These are phyloP conservation scores for Schizonepeta tenuifolia DNA, from an alignment of 257 asterid genomes.

Conservation along the genomic window DNA sequence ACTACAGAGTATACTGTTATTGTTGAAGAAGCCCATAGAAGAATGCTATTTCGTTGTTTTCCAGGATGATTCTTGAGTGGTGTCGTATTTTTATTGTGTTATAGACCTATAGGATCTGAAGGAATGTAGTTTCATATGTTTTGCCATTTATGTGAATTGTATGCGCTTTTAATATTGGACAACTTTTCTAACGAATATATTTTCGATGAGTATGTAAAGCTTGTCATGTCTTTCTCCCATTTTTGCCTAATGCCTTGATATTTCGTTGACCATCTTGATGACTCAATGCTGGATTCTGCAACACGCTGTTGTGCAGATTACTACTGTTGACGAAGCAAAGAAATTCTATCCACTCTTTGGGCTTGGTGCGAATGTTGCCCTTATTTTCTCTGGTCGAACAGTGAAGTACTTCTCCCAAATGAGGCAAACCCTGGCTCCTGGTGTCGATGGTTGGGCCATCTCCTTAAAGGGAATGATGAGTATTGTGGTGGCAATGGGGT, in stretches of 20 bases:
- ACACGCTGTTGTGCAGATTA: constrained; percentile 60
- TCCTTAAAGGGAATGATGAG: constrained; percentile 96
- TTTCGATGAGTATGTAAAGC: background rate
- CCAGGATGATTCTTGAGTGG: background rate
- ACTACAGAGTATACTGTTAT: background rate
- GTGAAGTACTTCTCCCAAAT: constrained; percentile 94
- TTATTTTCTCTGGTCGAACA: constrained; percentile 93
- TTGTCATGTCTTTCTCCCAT: background rate
- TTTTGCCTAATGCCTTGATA: background rate
- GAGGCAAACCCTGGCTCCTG: constrained; percentile 87
- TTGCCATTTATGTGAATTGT: background rate
- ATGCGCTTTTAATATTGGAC: background rate
- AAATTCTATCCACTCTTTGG: constrained; percentile 96
- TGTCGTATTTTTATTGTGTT: background rate
- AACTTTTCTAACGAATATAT: background rate
- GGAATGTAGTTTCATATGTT: background rate
- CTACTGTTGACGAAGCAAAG: constrained; percentile 92
- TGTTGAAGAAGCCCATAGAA: background rate
- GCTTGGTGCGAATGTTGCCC: constrained; percentile 96
- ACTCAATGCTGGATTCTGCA: background rate
- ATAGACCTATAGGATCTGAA: background rate
- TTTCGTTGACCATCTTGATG: background rate
- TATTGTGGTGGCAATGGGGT: constrained; percentile 87
- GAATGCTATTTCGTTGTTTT: background rate
- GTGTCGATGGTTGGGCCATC: constrained; percentile 99